A percentile compares a stretch with the other conserved stretches of the same genome.
Conservation (phyloP, 768 basidiomycete genomes). For the Gymnopilus junonius region DNA sequence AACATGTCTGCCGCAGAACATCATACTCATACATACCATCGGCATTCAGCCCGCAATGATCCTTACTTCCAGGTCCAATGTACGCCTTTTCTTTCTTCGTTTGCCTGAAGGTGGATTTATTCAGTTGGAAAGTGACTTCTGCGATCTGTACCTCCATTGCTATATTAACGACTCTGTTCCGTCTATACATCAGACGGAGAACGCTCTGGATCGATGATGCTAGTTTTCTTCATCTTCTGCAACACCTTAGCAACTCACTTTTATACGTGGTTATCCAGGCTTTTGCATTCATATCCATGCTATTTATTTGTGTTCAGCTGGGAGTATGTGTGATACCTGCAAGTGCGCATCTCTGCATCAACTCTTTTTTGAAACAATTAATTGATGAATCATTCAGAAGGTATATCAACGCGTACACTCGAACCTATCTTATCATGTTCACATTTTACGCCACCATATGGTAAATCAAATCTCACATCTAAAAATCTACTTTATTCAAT, state of each 20-base stretch:
- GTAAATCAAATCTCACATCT: conserved; percentile 23
- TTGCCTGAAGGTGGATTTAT: not conserved
- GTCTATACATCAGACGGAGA: conserved; percentile 35
- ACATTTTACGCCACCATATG: conserved; percentile 45
- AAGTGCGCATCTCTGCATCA: conserved; percentile 3
- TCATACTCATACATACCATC: not conserved
- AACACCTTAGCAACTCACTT: not conserved
- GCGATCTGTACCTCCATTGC: conserved; percentile 38
- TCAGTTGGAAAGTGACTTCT: conserved; percentile 30
- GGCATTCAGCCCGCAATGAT: not conserved
- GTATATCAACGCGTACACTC: conserved; percentile 8
- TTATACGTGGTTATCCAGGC: conserved; percentile 19
- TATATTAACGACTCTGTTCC: conserved; percentile 32
- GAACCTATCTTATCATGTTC: conserved; percentile 40
- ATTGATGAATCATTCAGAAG: too few relatives aligned
- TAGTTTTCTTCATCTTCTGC: not conserved
- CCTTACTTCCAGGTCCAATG: conserved; percentile 2
- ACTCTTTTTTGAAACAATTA: too few relatives aligned
- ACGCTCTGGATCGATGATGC: conserved; percentile 44
- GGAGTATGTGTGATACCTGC: not conserved
- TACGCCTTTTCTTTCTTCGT: not conserved
- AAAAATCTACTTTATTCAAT: too few relatives aligned
- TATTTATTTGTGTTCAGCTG: conserved; percentile 22
- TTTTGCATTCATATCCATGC: conserved; percentile 34
- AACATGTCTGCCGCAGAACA: not conserved